Evolutionary conservation across 1,284 basidiomycete species (phyloP), one percentile per base, ranked within the genome.

Genomic region (Apiotrichum laibachii): DNA sequence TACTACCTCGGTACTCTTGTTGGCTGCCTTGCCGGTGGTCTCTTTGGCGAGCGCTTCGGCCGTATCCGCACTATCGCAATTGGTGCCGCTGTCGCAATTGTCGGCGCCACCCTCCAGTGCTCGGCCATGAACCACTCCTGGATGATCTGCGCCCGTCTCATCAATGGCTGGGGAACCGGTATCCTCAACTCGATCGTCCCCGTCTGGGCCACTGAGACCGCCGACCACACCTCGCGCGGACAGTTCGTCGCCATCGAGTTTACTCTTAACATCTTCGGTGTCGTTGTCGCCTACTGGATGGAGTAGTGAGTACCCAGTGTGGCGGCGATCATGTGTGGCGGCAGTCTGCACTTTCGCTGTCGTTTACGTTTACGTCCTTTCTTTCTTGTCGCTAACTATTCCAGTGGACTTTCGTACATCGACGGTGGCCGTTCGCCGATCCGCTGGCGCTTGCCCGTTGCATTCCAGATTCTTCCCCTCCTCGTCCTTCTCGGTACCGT

Each of bases 91-190:
- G 67, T 75, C 35, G 71, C 65, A 13, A 63, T 69, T 13, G 52
- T 75, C 44, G 72, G 85, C 49, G 85, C 83, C 62, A 80, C 85
- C 1, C 82, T 87, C 80, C 86, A 87, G 72, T 68, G 82, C 12
- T 85, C 84, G 13, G 84, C 85, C 2, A 80, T 80, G 57, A 86
- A 85, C 67, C 79, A 85, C 43, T 80, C 80, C 0, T 85, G 83
- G 63, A 79, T 89, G 66, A 81, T 87, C 37, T 77, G 83, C 50
- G 87, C 88, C 15, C 84, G 86, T 60, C 66, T 61, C 51, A 57
- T 73, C 50, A 64, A 62, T 21, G 66, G 65, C 31, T 57, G 55
- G 49, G 64, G 67, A 6, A 86, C 87, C 58, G 85, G 85, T 7
- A 77, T 73, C n/a, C 72, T 86, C 22, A 85, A 83, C 2, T 83